Base-by-base conservation (phyloP, 2,329 filamentous ascomycete species). In the Dryadomyces quercus-mongolicae region DNA sequence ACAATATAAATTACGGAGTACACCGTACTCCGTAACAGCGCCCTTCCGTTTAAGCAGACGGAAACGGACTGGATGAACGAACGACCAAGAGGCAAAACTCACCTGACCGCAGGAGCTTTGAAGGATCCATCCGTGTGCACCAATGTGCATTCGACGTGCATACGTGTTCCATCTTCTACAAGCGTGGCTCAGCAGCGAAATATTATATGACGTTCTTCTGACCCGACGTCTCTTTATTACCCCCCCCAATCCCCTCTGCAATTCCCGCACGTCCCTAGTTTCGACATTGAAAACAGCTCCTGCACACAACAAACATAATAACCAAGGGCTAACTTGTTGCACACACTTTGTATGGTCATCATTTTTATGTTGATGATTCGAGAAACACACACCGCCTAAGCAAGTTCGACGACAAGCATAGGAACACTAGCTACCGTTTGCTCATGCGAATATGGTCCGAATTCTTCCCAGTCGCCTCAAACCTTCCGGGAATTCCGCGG, bases 401-500 rank as follows among this genome's bases (percentile, higher is more conserved):
- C 36, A 9, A 16, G 10, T 16, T 40, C 10, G 36, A 16, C 10
- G 36, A 40, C 36, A 9, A 40, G 36, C 36, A 40, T 12, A 40
- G 36, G 36, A 40, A 40, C 36, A 16, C 36, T 16, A 9, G 15
- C 36, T 16, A 40, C 8, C 15, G 4, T 40, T 40, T 40, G 36
- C 36, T 13, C 13, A 8, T 13, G 58, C 62, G 64, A 65, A 59
- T 65, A 80, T 81, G 77, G 75, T 78, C 60, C 76, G 76, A 65
- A 79, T 81, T 63, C 74, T 81, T 57, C 76, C 78, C 55, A 72
- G 68, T 57, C 74, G 77, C 52, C 68, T 81, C 42, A 78, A 78
- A 66, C 67, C 71, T 55, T 65, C 64, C 55, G 66, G 65, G 55
- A 67, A 62, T 58, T 67, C 69, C 53, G 63, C 63, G 56, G 59